A percentile compares a stretch with the other conserved stretches of the same genome.
These are phyloP conservation scores for Dothidotthia symphoricarpi DNA, from an alignment of 2,329 filamentous ascomycete genomes.

Conservation along the genomic window DNA sequence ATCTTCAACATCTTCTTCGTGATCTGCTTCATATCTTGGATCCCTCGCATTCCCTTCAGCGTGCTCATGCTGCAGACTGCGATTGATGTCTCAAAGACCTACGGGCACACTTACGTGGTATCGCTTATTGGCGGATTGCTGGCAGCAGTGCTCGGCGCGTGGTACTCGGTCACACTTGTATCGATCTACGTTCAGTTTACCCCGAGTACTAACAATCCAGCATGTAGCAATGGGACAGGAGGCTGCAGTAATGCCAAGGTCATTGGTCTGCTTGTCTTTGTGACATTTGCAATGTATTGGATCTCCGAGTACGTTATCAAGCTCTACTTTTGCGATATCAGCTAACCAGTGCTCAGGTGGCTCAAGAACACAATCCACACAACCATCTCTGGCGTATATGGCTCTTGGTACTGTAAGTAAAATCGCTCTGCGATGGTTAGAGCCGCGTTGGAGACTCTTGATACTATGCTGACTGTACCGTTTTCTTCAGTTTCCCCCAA, in stretches of 20 bases:
- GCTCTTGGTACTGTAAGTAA: slow-evolving; percentile 85
- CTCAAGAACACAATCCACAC: slow-evolving; percentile 92
- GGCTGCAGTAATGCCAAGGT: slow-evolving; percentile 74
- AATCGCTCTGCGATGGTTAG: too few species aligned
- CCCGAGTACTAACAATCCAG: slow-evolving; percentile 58
- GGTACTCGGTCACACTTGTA: slow-evolving; percentile 83
- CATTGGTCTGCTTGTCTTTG: slow-evolving; percentile 79
- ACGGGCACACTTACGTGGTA: slow-evolving; percentile 83
- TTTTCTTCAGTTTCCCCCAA: slow-evolving; percentile 25
- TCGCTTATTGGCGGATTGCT: slow-evolving; percentile 78
- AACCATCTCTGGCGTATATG: slow-evolving; percentile 83
- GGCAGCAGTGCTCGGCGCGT: slow-evolving; percentile 74
- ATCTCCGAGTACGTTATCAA: slow-evolving; percentile 62
- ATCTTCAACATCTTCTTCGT: slow-evolving; percentile 77
- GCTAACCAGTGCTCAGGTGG: slow-evolving; percentile 48
- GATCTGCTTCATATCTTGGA: slow-evolving; percentile 82
- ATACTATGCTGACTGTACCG: too few species aligned
- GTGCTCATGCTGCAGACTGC: slow-evolving; percentile 84
- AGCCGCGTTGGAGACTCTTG: too few species aligned
- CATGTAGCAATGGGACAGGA: slow-evolving; percentile 55
- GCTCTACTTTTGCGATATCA: slow-evolving; percentile 50
- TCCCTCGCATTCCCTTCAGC: slow-evolving; percentile 84
- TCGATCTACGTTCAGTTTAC: slow-evolving; percentile 83
- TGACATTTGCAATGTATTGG: slow-evolving; percentile 93
- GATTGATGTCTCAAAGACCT: slow-evolving; percentile 79